A percentile compares a stretch with the other conserved stretches of the same genome.
Evolutionary conservation across 192 early-diverging fungal genomes (phyloP).

Genomic region (Mycoemilia scoparia): DNA sequence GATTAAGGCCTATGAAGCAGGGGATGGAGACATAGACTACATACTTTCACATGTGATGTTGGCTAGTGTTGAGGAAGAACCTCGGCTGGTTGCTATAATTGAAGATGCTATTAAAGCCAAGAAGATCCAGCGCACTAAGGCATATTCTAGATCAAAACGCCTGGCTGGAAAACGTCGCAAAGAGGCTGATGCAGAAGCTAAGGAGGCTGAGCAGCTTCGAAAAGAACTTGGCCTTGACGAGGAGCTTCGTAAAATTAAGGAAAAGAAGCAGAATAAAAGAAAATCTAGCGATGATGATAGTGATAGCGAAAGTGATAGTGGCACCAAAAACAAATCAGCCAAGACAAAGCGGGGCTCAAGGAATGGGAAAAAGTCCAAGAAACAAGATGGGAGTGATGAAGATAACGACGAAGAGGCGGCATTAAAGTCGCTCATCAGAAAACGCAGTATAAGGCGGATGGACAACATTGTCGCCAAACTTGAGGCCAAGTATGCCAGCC

Average conservation of each 20-base stretch:
- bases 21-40: constrained; percentile 48
- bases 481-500: constrained; percentile 31
- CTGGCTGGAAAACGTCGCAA: constrained; percentile 29
- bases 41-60: constrained; percentile 46
- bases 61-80: constrained; percentile 41
- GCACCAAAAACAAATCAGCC: too few species aligned
- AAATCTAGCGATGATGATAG: constrained; percentile 4
- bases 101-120: constrained; percentile 41
- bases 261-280: constrained; percentile 17
- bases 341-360: too few species aligned
- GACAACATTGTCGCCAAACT: constrained; percentile 35
- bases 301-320: neutral
- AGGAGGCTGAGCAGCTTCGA: constrained; percentile 36
- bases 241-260: constrained; percentile 27
- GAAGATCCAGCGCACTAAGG: constrained; percentile 26
- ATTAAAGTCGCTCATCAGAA: constrained; percentile 37
- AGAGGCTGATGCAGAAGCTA: constrained; percentile 38
- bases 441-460: constrained; percentile 27
- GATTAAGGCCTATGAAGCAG: constrained; percentile 37
- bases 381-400: neutral
- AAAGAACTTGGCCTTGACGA: constrained; percentile 41
- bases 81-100: constrained; percentile 40
- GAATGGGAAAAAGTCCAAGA: neutral
- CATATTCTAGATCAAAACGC: constrained; percentile 34
- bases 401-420: constrained; percentile 17